Evolutionary conservation across 2,329 filamentous ascomycete species (phyloP), one percentile per base, ranked within the genome.

Genomic region (Neoscytalidium dimidiatum): DNA sequence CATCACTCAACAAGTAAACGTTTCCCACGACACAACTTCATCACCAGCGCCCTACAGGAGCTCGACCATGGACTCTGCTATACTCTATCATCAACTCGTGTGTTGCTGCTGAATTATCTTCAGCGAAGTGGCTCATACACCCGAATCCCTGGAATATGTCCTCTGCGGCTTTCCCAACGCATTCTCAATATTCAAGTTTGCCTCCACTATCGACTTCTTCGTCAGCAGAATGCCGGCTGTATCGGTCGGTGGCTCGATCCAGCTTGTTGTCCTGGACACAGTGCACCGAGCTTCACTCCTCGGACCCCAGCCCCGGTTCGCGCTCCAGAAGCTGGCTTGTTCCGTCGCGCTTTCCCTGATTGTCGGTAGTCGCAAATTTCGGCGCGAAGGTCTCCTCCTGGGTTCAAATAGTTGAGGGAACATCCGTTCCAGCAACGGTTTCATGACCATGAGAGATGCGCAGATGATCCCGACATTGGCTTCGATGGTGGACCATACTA

Each of bases 401-500:
- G 56, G n/a, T 4, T 53, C 63, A 3, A 85, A 67, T 53, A 86
- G 78, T 7, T 82, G 76, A 33, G 90, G 85, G 64, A 93, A 87
- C 4, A 96, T 81, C 14, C 53, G 60, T n/a, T 14, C 53, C 7
- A 65, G 7, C 43, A 65, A 28, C 4, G 93, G 92, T 73, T 96
- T 96, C 63, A 96, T 80, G 0, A 90, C 92, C 7, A 92, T 92
- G 28, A 96, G 90, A 70, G 92, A 96, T 43, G 90, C 92, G 72
- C 91, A 94, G 60, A 91, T 88, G 69, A 96, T 92, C 17, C 91
- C 92, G 2, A 94, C 83, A 68, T 95, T 94, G 70, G 95, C 91
- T 75, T 96, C 92, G 64, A 96, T 87, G 11, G 89, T 46, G 17
- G 63, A 65, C 63, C 63, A 64, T 4, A 44, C 23, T 33, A 64